phyloP scores from a whole-genome alignment of 139 green algal genomes.

The Coelastrella sp. region DNA sequence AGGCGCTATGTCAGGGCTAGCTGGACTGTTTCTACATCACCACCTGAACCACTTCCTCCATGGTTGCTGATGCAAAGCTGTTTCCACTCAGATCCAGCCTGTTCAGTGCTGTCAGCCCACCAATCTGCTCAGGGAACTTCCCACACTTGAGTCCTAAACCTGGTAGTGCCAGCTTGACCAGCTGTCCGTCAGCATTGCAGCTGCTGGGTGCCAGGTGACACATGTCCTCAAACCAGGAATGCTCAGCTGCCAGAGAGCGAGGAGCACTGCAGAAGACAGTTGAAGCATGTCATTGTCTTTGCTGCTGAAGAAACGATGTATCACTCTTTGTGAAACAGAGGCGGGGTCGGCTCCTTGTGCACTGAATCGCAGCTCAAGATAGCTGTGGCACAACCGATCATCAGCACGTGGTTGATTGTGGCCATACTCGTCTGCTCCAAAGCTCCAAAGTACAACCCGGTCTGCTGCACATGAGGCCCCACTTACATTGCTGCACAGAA shows the following conservation, averaged over 20 bases:
- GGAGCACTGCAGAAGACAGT: neutral
- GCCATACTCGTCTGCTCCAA: no score
- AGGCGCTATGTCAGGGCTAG: no score
- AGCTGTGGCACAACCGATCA: no score
- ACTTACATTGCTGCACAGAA: conserved; percentile 40
- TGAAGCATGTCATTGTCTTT: no score
- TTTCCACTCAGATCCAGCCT: conserved; percentile 34
- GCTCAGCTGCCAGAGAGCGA: neutral
- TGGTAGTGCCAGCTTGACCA: conserved; percentile 18
- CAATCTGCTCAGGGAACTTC: neutral
- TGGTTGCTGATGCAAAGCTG: neutral
- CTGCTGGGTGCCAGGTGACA: conserved; percentile 30
- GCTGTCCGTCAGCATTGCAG: conserved; percentile 8
- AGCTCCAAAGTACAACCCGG: no score
- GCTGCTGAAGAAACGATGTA: neutral
- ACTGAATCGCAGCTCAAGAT: no score
- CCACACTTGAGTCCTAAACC: neutral
- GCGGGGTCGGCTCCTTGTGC: no score
- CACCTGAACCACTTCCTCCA: conserved; percentile 1
- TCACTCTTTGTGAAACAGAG: no score
- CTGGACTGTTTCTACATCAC: no score
- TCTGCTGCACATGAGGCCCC: no score
- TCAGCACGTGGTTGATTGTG: no score
- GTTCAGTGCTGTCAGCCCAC: neutral
- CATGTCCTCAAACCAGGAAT: conserved; percentile 15